A percentile compares a stretch with the other conserved stretches of the same genome.
Conservation (phyloP, 441 rosid genomes). For the Populus tomentosa region DNA sequence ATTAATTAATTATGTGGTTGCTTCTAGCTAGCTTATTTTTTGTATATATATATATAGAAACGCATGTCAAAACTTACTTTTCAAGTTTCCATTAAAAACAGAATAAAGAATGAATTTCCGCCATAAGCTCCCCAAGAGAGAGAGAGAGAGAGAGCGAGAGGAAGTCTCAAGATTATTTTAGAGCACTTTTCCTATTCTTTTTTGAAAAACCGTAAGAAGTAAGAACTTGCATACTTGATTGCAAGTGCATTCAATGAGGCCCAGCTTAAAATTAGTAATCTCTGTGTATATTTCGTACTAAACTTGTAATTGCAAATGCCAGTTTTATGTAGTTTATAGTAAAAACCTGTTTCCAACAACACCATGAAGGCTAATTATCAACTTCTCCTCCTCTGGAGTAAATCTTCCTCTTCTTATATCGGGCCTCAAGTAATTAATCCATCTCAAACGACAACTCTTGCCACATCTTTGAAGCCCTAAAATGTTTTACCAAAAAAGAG, state of each 20-base stretch:
- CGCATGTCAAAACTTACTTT: conserved; percentile 14
- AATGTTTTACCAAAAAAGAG: neutral
- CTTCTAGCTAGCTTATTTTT: conserved; percentile 15
- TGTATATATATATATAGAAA: neutral
- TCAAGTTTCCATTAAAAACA: conserved; percentile 15
- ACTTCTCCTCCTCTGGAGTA: conserved; percentile 93
- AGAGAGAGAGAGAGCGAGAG: too few species aligned
- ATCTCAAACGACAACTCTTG: conserved; percentile 89
- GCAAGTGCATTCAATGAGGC: neutral
- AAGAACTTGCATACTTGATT: neutral
- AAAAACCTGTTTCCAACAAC: conserved; percentile 96
- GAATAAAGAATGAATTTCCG: neutral
- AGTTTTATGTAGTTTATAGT: neutral
- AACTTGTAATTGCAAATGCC: neutral
- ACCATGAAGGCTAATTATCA: conserved; percentile 95
- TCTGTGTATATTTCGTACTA: neutral
- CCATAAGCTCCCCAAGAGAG: neutral
- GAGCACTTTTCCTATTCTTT: neutral
- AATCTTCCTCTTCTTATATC: conserved; percentile 97
- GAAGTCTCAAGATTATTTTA: neutral
- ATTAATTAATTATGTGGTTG: conserved; percentile 16
- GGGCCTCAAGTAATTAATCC: conserved; percentile 98
- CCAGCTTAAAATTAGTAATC: neutral
- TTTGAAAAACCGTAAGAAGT: neutral
- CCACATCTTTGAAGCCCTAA: conserved; percentile 97